phyloP scores from a whole-genome alignment of 495 filamentous ascomycete species.

The Staphylotrichum longicolle region DNA sequence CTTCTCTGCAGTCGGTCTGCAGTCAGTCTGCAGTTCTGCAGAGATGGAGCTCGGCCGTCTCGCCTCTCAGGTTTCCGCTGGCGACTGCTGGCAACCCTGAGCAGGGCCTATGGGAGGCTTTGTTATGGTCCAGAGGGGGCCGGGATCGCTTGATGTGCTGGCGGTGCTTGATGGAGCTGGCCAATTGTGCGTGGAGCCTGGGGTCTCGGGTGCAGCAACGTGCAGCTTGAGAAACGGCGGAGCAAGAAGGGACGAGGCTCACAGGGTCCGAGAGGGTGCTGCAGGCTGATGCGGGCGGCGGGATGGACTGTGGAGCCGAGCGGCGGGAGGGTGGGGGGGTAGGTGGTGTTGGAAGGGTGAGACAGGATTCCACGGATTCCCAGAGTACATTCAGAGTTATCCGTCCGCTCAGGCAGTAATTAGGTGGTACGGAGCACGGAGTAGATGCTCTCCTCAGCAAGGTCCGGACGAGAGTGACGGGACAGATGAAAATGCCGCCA shows the following conservation, averaged over 20 bases:
- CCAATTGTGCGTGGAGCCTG: slow-evolving; percentile 37
- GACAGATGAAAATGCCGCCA: background rate
- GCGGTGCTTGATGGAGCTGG: slow-evolving; percentile 36
- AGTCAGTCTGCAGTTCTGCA: too few relatives aligned
- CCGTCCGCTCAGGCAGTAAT: too few relatives aligned
- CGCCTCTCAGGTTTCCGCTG: slow-evolving; percentile 15
- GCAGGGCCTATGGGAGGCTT: slow-evolving; percentile 40
- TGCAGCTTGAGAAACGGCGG: slow-evolving; percentile 33
- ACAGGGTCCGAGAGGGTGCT: slow-evolving; percentile 1
- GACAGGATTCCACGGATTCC: background rate
- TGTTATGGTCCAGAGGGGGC: slow-evolving; percentile 41
- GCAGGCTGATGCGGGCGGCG: background rate
- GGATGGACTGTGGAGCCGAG: slow-evolving; percentile 6
- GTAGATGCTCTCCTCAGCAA: too few relatives aligned
- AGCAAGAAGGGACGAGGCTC: slow-evolving; percentile 18
- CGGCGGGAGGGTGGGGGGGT: background rate
- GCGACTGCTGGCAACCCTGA: slow-evolving; percentile 9
- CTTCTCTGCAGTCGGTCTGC: slow-evolving; percentile 2
- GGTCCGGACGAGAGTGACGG: background rate
- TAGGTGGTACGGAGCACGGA: too few relatives aligned
- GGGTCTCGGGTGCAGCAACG: slow-evolving; percentile 37
- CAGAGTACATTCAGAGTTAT: background rate
- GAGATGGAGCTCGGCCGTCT: background rate
- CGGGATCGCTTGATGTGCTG: slow-evolving; percentile 41
- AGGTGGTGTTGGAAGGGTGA: background rate